Percentiles rank a stretch among this genome's conserved stretches.
Conservation (phyloP, 2,329 filamentous ascomycete genomes). For the Fusarium liriodendri region DNA sequence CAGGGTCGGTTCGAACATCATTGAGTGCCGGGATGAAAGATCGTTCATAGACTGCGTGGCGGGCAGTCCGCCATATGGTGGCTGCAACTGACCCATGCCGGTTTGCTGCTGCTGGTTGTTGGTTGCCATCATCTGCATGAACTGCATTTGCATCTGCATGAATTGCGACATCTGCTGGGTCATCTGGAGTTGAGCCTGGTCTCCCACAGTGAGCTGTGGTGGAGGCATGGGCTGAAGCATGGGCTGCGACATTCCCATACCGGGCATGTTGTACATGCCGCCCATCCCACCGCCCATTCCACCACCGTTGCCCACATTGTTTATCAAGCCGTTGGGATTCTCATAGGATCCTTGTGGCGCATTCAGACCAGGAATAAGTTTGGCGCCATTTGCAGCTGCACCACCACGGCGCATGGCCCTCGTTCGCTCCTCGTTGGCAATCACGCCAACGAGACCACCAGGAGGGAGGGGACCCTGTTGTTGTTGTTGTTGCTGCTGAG, state of each 20-base stretch:
- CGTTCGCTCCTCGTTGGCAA: conserved; percentile 85
- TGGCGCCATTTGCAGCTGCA: conserved; percentile 71
- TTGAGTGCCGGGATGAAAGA: conserved; percentile 57
- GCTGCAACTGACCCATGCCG: conserved; percentile 41
- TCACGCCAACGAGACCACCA: conserved; percentile 87
- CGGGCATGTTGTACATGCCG: conserved; percentile 46
- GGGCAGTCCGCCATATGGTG: conserved; percentile 42
- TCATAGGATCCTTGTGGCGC: conserved; percentile 58
- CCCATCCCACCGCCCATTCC: conserved; percentile 44
- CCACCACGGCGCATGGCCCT: conserved; percentile 82
- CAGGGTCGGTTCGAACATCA: conserved; percentile 59
- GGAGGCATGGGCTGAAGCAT: conserved; percentile 53
- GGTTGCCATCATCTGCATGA: conserved; percentile 83
- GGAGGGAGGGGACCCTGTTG: conserved; percentile 61
- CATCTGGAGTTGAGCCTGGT: conserved; percentile 83
- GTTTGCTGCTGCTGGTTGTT: conserved; percentile 46
- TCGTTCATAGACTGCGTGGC: conserved; percentile 58
- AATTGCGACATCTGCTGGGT: conserved; percentile 87
- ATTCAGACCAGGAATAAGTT: conserved; percentile 50
- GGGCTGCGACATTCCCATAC: conserved; percentile 45
- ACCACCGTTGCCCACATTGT: conserved; percentile 43
- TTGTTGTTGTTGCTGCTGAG: conserved; percentile 46
- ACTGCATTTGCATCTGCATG: conserved; percentile 95
- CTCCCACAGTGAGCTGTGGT: conserved; percentile 66
- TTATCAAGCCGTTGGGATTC: conserved; percentile 57